Evolutionary conservation across 768 basidiomycete genomes (phyloP).

Genomic region (Rubroboletus satanas): DNA sequence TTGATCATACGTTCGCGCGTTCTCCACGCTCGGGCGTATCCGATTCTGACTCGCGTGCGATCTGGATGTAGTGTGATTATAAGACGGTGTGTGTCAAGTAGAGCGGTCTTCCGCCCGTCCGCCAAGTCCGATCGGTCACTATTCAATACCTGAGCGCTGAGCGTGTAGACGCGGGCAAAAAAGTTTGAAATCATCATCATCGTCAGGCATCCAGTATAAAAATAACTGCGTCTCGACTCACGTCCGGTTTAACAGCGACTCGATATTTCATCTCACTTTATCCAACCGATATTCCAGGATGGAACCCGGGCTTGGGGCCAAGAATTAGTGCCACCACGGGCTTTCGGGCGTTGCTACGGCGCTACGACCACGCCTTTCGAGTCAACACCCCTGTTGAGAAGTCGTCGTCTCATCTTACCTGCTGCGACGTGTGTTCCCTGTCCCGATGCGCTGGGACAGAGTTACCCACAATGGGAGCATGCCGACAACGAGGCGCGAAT

Average conservation of each 20-base stretch:
- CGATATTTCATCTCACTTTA: background rate
- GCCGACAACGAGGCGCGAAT: constrained; percentile 16
- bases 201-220: background rate
- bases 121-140: background rate
- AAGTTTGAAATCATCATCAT: background rate
- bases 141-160: background rate
- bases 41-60: background rate
- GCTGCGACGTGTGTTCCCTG: background rate
- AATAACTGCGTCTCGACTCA: background rate
- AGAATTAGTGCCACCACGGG: background rate
- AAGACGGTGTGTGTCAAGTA: constrained; percentile 8
- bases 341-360: constrained; percentile 9
- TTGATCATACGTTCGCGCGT: constrained; percentile 5
- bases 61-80: constrained; percentile 13
- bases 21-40: constrained; percentile 4
- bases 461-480: constrained; percentile 10
- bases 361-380: background rate
- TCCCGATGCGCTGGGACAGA: constrained; percentile 11
- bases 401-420: constrained; percentile 10
- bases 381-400: constrained; percentile 15
- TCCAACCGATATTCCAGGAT: background rate
- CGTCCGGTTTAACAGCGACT: background rate
- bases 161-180: background rate
- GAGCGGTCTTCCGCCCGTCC: background rate
- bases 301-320: background rate